A percentile compares a stretch with the other conserved stretches of the same genome.
phyloP scores from a whole-genome alignment of 2,329 filamentous ascomycete genomes.

The Phoma sp. region DNA sequence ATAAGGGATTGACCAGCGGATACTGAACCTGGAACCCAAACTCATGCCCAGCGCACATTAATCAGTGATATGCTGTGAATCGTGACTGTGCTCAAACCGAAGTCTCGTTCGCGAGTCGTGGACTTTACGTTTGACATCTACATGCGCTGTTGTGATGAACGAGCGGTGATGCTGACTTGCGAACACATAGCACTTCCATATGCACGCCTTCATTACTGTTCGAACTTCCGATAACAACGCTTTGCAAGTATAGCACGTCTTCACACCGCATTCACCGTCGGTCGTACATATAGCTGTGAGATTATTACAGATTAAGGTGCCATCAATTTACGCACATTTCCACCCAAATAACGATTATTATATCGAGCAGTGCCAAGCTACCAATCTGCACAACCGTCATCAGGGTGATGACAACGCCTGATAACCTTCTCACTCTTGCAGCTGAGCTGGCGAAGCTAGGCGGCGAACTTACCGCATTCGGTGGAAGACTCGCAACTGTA shows the following conservation, averaged over 20 bases:
- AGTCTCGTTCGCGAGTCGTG: too few relatives aligned
- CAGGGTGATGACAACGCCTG: slow-evolving; percentile 26
- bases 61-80: too few relatives aligned
- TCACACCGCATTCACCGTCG: too few relatives aligned
- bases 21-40: too few relatives aligned
- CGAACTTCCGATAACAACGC: too few relatives aligned
- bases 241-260: too few relatives aligned
- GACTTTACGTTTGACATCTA: neutral
- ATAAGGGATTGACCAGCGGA: too few relatives aligned
- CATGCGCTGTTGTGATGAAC: neutral
- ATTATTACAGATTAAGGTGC: neutral
- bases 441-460: slow-evolving; percentile 27
- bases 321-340: too few relatives aligned
- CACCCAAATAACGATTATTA: too few relatives aligned
- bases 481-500: slow-evolving; percentile 24
- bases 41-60: too few relatives aligned
- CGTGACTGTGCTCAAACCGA: too few relatives aligned
- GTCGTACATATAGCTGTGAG: neutral
- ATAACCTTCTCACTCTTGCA: slow-evolving; percentile 32
- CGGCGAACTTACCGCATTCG: slow-evolving; percentile 20
- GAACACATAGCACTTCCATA: neutral
- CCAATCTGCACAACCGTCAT: neutral
- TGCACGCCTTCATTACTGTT: too few relatives aligned
- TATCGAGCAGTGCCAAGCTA: neutral
- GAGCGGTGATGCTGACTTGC: neutral